Percentiles rank a stretch among this genome's conserved stretches.
Conservation (phyloP, 1,284 basidiomycete species). For the Marasmius sp. region DNA sequence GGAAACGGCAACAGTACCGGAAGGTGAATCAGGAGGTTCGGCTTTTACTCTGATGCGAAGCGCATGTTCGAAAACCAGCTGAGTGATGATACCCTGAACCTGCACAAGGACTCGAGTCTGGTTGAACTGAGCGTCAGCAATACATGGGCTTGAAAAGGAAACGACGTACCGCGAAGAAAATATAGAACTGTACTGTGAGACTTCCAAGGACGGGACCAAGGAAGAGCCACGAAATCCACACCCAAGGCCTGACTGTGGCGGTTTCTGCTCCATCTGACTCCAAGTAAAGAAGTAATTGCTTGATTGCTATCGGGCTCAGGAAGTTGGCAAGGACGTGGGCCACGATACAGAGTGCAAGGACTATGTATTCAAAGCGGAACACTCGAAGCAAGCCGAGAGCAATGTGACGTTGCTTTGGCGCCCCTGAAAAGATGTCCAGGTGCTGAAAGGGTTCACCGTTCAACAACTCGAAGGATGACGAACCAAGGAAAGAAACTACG, state of each 20-base stretch:
- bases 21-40: constrained; percentile 22
- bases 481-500: constrained; percentile 13
- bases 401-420: constrained; percentile 33
- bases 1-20: constrained; percentile 12
- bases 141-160: neutral
- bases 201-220: constrained; percentile 50
- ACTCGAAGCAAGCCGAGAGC: constrained; percentile 30
- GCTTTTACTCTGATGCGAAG: constrained; percentile 55
- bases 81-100: constrained; percentile 50
- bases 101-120: constrained; percentile 19
- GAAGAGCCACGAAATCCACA: constrained; percentile 67
- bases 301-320: constrained; percentile 50
- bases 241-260: constrained; percentile 45
- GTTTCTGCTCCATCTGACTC: constrained; percentile 37
- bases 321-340: constrained; percentile 36
- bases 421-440: constrained; percentile 38
- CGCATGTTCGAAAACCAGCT: constrained; percentile 59
- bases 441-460: constrained; percentile 26
- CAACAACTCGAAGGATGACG: constrained; percentile 38
- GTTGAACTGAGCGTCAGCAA: neutral
- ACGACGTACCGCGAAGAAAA: constrained; percentile 32
- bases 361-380: constrained; percentile 39
- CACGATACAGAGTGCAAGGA: constrained; percentile 30
- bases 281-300: constrained; percentile 41
- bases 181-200: constrained; percentile 36